Percentiles rank a stretch among this genome's conserved stretches.
Evolutionary conservation across 805 yeast species (phyloP).

Genomic region (Candida chauliodis): DNA sequence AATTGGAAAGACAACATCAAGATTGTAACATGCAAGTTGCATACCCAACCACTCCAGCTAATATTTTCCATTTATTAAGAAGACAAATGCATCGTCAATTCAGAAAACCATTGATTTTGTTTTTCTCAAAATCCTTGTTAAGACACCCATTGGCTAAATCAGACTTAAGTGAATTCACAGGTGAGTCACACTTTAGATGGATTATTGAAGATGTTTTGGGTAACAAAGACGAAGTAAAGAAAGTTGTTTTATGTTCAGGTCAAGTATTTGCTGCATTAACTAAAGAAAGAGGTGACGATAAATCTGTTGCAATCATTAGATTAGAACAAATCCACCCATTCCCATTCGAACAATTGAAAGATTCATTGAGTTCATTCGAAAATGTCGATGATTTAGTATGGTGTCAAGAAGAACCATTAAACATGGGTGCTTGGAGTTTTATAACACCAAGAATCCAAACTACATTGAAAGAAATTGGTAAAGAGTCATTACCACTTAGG

Average conservation of each 20-base stretch:
- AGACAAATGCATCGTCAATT: slow-evolving; percentile 99
- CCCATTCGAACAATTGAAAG: slow-evolving; percentile 95
- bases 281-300: slow-evolving; percentile 84
- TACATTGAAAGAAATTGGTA: slow-evolving; percentile 68
- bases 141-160: slow-evolving; percentile 99
- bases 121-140: slow-evolving; percentile 90
- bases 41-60: slow-evolving; percentile 97
- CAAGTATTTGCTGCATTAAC: slow-evolving; percentile 92
- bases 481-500: slow-evolving; percentile 58
- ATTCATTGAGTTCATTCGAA: slow-evolving; percentile 75
- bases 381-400: slow-evolving; percentile 84
- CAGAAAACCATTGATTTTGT: slow-evolving; percentile 81
- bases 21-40: slow-evolving; percentile 98
- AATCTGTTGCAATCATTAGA: slow-evolving; percentile 81
- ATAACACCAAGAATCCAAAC: slow-evolving; percentile 82
- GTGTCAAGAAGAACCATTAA: slow-evolving; percentile 99
- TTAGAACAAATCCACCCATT: slow-evolving; percentile 97
- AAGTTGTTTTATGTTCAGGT: slow-evolving; percentile 81
- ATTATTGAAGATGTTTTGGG: slow-evolving; percentile 88
- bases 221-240: slow-evolving; percentile 80
- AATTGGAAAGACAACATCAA: slow-evolving; percentile 95
- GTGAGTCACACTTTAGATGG: slow-evolving; percentile 92
- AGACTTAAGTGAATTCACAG: slow-evolving; percentile 75
- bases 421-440: slow-evolving; percentile 87
- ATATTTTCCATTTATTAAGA: slow-evolving; percentile 92